Evolutionary conservation across 164 flowering plant genomes (phyloP), one percentile per base, ranked within the genome.

Genomic region (Chimonanthus praecox): DNA sequence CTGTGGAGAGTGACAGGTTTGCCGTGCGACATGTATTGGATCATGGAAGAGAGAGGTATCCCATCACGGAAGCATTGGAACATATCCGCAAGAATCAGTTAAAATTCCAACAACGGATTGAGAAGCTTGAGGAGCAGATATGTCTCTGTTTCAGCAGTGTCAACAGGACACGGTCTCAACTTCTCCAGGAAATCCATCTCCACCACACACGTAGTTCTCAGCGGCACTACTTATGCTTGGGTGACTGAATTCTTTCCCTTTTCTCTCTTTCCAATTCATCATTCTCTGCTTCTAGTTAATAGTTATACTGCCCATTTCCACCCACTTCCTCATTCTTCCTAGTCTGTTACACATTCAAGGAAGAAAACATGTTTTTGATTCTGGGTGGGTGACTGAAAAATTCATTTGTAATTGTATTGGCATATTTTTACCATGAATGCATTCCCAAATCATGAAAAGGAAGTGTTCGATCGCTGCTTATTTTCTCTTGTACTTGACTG

Each of bases 61-160:
- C 83, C 3, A 84, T 88, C 45, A 82, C 79, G 60, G 90, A 84
- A 80, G 87, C 90, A 44, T 77, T 87, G 73, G 87, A 86, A 78
- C 95, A 84, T 78, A 87, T 94, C 4, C 49, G 78, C 11, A 89
- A 79, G 76, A 90, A 78, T 69, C 85, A 82, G 13, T 49, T 51
- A 10, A 83, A 78, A 76, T 82, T 90, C 48, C 54, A 74, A 0
- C 60, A 76, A 20, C 88, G 84, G 79, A 87, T 91, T 5, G 71
- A 76, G 71, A 90, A 87, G 71, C 90, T 94, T 15, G 98, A 90
- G 75, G 92, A 89, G 49, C 92, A 88, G 68, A 68, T 88, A 46
- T 88, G 87, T 78, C 87, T 89, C 6, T 88, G 88, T 75, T 86
- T 90, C 75, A 83, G 80, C 46, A 80, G 86, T 0, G 85, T 91